Evolutionary conservation across 2,329 filamentous ascomycete genomes (phyloP), one percentile per base, ranked within the genome.

Genomic region (Amesomyces nigricolor): DNA sequence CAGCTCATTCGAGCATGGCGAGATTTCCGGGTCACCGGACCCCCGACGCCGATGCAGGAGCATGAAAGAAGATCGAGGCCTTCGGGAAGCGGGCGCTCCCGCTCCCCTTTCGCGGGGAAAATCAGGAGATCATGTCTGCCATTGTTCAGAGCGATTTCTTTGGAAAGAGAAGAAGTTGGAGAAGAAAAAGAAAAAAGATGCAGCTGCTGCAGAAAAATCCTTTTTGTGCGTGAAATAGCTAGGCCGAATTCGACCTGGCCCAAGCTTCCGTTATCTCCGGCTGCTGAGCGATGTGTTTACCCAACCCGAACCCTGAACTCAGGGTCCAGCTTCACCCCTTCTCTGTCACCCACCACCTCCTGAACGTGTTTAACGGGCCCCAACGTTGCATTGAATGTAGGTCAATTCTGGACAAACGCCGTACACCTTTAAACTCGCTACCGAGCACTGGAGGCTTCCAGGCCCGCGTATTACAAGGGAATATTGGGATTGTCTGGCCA

Each of bases 381-480:
- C 16, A 9, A 19, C 4, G 19, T 16, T 10, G 4, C n/a, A 29
- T 46, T 22, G 38, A 13, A 14, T 46, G 30, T 46, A 32, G 35
- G 19, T 26, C 16, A 43, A 26, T 17, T 51, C 32, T 43, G 1
- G 11, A 35, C n/a, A 49, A 48, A 56, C 50, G 57, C 53, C 53
- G 30, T 47, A 51, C 57, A 26, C 45, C 57, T 29, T 26, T 10
- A 26, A 50, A 47, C 29, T 50, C 40, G 35, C 35, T 11, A 8
- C 42, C 17, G 9, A n/a, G 16, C 30, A 30, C 16, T 22, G 49
- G 44, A 13, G 39, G 6, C 10, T 45, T 35, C 48, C 47, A 46
- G 46, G 17, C 26, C 46, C 38, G 22, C 44, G 44, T 44, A 58
- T 58, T 58, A 58, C 48, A 58, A 54, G 51, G 48, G 56, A 52